Evolutionary conservation across 805 yeast genomes (phyloP), one percentile per base, ranked within the genome.

Genomic region (Teunomyces funiuensis): DNA sequence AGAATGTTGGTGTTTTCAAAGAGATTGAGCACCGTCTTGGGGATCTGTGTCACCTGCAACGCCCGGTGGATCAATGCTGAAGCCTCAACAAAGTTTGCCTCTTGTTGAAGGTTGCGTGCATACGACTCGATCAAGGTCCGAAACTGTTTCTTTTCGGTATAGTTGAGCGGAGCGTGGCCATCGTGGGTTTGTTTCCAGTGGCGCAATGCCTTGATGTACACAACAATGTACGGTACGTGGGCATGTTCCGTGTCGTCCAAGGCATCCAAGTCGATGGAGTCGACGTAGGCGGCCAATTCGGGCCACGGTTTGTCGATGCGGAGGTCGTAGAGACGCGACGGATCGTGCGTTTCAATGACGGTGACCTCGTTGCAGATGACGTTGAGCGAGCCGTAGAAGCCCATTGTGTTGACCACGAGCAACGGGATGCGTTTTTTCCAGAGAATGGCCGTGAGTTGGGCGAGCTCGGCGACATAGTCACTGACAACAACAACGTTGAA

Each of bases 281-380:
- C 76, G 11, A 76, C 69, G 49, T 71, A 80, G 0, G 60, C 63
- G 27, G 61, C 58, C 6, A 89, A 61, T 49, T 85, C 88, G 1
- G 70, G 63, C 96, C 97, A 91, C 1, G 93, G 86, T 4, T 57
- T 42, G 44, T 80, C 82, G 2, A 89, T 60, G 39, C 95, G 65
- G 43, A 89, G 61, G 52, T 88, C 96, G 18, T 73, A 78, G 2
- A 82, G 54, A 6, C 76, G 66, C 57, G 66, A 80, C 0, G 82
- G 80, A 57, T 88, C 95, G 51, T 71, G 76, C 0, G 96, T 79
- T 45, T 90, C 90, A 11, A 88, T 63, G 2, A 87, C 76, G n/a
- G 82, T 76, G 6, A 79, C 79, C 50, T 82, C 88, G 19, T 54
- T 58, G n/a, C 76, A 57, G 23, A 76, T 62, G 3, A 84, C 54